Conservation (phyloP, 306 rosid species). For the Senna siamea region DNA sequence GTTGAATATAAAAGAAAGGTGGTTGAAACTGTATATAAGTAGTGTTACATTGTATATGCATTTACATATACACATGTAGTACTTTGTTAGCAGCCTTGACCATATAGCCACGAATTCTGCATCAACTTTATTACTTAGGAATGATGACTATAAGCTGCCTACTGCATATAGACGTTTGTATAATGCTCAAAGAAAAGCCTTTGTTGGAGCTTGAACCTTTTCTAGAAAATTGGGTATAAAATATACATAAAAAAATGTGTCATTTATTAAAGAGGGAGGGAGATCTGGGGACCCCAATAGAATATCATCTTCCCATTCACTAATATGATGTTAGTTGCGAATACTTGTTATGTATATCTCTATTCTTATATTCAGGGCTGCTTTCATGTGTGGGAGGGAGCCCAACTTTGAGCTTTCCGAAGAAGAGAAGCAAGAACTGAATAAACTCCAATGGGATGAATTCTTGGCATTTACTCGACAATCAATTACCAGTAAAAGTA, state of each 20-base stretch:
- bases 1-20: neutral
- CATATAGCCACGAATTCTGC: too few relatives aligned
- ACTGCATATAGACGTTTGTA: too few relatives aligned
- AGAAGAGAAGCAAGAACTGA: constrained; percentile 74
- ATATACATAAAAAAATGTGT: neutral
- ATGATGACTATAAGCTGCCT: neutral
- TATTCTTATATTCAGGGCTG: constrained; percentile 63
- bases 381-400: constrained; percentile 96
- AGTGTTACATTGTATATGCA: neutral
- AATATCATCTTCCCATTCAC: neutral
- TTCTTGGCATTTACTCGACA: constrained; percentile 81
- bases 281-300: neutral
- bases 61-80: neutral
- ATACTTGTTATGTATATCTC: neutral
- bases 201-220: constrained; percentile 16
- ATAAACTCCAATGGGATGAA: constrained; percentile 83
- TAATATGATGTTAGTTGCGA: too few relatives aligned
- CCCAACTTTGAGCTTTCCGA: constrained; percentile 85
- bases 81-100: neutral
- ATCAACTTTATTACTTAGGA: too few relatives aligned
- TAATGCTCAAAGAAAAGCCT: constrained; percentile 9
- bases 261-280: neutral
- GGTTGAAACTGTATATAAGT: neutral
- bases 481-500: constrained; percentile 85
- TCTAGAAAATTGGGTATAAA: constrained; percentile 18